Percentiles rank a stretch among this genome's conserved stretches.
Evolutionary conservation across 192 early-diverging fungal species (phyloP).

Genomic region (Coemansia sp.): DNA sequence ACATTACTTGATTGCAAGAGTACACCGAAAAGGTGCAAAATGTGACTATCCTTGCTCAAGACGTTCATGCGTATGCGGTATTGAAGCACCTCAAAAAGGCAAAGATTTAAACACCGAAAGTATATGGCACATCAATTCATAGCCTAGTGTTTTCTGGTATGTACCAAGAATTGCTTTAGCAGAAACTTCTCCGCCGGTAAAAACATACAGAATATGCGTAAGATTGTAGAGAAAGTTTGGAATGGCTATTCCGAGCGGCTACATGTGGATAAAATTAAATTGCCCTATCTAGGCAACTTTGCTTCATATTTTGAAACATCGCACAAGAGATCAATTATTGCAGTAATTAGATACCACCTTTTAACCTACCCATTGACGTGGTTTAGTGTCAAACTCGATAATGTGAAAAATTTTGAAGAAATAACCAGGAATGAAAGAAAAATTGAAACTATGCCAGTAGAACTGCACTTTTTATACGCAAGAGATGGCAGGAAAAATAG

Average conservation of each 20-base stretch:
- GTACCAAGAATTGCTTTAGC: neutral
- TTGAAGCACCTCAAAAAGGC: neutral
- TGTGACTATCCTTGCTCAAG: neutral
- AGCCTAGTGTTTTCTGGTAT: neutral
- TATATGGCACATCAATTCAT: neutral
- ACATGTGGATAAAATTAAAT: neutral
- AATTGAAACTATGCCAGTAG: too few relatives aligned
- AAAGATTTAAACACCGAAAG: neutral
- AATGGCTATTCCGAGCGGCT: neutral
- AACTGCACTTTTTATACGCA: too few relatives aligned
- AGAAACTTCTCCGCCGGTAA: neutral
- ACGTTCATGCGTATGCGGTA: neutral
- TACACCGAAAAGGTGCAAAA: neutral
- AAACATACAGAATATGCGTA: neutral
- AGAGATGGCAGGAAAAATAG: too few relatives aligned
- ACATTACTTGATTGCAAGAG: too few relatives aligned
- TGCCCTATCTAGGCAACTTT: neutral
- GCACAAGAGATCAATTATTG: neutral
- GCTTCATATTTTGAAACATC: neutral
- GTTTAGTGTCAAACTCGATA: too few relatives aligned
- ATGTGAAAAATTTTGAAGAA: too few relatives aligned
- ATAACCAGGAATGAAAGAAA: too few relatives aligned
- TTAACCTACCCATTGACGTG: too few relatives aligned
- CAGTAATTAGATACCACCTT: neutral
- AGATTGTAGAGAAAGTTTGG: neutral